A percentile compares a stretch with the other conserved stretches of the same genome.
Evolutionary conservation across 768 basidiomycete genomes (phyloP).

Genomic region (Kwoniella sp.): DNA sequence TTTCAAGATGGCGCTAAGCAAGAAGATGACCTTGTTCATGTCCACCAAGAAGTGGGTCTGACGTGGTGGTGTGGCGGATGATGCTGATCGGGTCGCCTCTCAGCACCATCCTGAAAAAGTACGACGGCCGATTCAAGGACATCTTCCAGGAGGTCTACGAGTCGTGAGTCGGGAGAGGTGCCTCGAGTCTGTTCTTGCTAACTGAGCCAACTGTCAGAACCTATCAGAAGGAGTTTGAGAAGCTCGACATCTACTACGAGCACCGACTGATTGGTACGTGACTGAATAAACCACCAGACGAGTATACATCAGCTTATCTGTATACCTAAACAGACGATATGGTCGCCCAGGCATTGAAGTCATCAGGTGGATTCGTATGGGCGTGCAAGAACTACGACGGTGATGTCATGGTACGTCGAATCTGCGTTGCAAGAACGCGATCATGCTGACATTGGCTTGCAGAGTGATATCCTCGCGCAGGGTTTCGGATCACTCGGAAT

Average conservation of each 20-base stretch:
- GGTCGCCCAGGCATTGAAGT: constrained; percentile 98
- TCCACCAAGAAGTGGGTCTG: constrained; percentile 79
- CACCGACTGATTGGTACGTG: constrained; percentile 63
- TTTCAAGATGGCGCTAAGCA: constrained; percentile 85
- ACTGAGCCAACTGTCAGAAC: constrained; percentile 21
- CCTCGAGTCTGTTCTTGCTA: neutral
- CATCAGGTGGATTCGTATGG: constrained; percentile 82
- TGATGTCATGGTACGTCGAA: constrained; percentile 64
- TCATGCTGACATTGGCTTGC: constrained; percentile 46
- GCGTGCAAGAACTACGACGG: constrained; percentile 65
- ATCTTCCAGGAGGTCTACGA: constrained; percentile 98
- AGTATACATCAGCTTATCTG: no score
- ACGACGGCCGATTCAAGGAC: constrained; percentile 98
- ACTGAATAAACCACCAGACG: no score
- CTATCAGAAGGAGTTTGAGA: constrained; percentile 51
- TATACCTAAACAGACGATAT: constrained; percentile 62
- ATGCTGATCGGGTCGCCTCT: constrained; percentile 2
- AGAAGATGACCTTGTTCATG: constrained; percentile 69
- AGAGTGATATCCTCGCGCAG: constrained; percentile 92
- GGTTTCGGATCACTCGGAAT: constrained; percentile 95
- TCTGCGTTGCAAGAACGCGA: neutral
- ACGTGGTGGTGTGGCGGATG: neutral
- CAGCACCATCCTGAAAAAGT: constrained; percentile 58
- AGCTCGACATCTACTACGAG: constrained; percentile 58
- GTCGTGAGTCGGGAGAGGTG: constrained; percentile 44